Base-by-base conservation (phyloP, 331 rosid species). In the Quercus phellos region DNA sequence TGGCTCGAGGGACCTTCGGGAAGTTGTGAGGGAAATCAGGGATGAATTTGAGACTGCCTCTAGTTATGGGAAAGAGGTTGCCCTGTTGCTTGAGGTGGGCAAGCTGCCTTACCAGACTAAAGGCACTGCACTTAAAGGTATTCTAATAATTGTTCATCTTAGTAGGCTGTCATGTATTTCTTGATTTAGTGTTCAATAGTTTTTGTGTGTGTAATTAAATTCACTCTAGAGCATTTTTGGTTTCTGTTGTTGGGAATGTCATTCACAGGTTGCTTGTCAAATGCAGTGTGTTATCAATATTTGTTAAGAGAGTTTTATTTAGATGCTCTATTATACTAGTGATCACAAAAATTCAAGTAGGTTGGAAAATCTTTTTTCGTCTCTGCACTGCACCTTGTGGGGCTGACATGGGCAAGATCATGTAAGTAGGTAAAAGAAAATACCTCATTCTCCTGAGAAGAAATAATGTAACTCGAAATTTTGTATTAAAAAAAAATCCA, bases 1-100 rank as follows among this genome's bases (percentile, higher is more conserved):
- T n/a, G 84, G 98, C 17, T 86, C 89, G 6, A 85, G 98, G 86
- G 98, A 95, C 60, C 77, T 93, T 35, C 81, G 84, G 66, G 98
- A 95, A 85, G 98, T 93, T 89, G 98, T 93, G 17, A 80, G 76
- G 80, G 97, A 95, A 75, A 95, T 95, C 75, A 88, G 83, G 80
- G 93, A 90, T 75, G 97, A 91, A 84, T 95, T 95, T 81, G 92
- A 93, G 83, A 81, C 85, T 19, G 99, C 99, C 12, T 91, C 98
- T 67, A 63, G 84, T 74, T 82, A 77, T 74, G 99, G 97, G 68
- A 93, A 82, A 86, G 99, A 93, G 86, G 98, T 95, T 54, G 98
- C 96, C 0, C 4, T 93, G 80, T 81, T 95, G 88, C 99, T 95
- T 64, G 99, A 95, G 88, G 98, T 82, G 76, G 94, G 91, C 29